Conservation (phyloP, 139 green algal species). For the Asterochloris erici region DNA sequence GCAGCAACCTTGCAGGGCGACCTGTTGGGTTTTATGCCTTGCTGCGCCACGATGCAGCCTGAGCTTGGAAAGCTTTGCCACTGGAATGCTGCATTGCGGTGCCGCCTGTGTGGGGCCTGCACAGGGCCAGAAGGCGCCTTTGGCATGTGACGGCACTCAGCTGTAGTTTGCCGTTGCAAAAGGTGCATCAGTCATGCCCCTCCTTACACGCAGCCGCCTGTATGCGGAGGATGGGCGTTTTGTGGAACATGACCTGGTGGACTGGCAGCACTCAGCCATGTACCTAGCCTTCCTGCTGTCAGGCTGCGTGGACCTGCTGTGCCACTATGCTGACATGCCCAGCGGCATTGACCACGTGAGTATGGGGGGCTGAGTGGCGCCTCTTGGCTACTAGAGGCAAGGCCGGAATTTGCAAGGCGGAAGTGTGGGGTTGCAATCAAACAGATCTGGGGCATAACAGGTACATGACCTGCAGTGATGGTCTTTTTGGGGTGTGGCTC, state of each 20-base stretch:
- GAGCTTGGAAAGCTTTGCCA: too few species aligned
- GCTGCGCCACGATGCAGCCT: too few species aligned
- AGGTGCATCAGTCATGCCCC: not conserved
- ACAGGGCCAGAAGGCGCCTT: not conserved
- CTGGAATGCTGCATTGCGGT: too few species aligned
- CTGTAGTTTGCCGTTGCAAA: not conserved
- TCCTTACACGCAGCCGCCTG: constrained; percentile 29
- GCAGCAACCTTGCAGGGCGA: too few species aligned
- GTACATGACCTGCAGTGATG: too few species aligned
- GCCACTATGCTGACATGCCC: constrained; percentile 27
- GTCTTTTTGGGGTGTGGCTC: too few species aligned
- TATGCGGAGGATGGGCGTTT: constrained; percentile 43
- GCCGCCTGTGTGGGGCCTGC: not conserved
- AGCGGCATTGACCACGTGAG: constrained; percentile 33
- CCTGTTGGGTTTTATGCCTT: too few species aligned
- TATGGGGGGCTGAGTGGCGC: not conserved
- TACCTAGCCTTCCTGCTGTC: constrained; percentile 41
- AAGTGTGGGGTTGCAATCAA: too few species aligned
- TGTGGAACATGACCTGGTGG: constrained; percentile 39
- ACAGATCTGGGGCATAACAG: too few species aligned
- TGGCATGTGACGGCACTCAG: not conserved
- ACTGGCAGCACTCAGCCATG: constrained; percentile 60
- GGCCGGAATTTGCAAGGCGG: too few species aligned
- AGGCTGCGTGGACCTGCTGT: constrained; percentile 46
- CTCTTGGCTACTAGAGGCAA: too few species aligned